These are phyloP conservation scores for Carex kokanica DNA, from an alignment of 176 grass and related monocot species.

Conservation along the genomic window DNA sequence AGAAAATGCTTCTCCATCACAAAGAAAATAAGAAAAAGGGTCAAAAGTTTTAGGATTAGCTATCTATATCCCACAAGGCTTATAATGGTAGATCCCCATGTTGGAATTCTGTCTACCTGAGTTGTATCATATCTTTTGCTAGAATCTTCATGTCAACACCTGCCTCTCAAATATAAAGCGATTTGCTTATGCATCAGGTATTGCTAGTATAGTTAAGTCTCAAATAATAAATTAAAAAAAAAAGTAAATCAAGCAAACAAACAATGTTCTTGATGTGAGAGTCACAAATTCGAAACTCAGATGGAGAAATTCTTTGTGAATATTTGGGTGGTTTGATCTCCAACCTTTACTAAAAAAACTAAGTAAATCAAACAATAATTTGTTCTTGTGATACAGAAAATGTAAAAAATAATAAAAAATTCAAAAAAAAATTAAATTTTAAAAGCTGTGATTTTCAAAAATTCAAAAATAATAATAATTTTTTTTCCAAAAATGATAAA, in stretches of 20 bases:
- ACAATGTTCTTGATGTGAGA: too few species aligned
- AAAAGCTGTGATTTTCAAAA: too few species aligned
- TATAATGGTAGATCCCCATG: neutral
- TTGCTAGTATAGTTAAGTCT: neutral
- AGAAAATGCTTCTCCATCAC: neutral
- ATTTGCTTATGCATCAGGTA: neutral
- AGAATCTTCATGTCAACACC: neutral
- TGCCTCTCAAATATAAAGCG: neutral
- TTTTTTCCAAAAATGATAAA: too few species aligned
- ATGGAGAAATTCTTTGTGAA: too few species aligned
- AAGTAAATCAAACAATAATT: neutral
- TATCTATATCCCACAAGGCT: neutral
- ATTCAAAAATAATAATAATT: too few species aligned
- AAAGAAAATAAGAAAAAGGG: neutral
- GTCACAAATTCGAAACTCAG: too few species aligned
- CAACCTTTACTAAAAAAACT: neutral
- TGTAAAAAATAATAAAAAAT: too few species aligned
- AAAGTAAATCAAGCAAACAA: too few species aligned
- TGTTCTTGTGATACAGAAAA: too few species aligned
- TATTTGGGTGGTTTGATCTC: too few species aligned
- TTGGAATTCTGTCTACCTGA: neutral
- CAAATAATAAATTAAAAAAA: neutral
- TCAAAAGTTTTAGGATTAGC: neutral
- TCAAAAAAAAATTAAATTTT: too few species aligned
- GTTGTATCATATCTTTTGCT: neutral